Percentiles rank a stretch among this genome's conserved stretches.
Evolutionary conservation across 495 filamentous ascomycete genomes (phyloP).

Genomic region (Penicillium waksmanii): DNA sequence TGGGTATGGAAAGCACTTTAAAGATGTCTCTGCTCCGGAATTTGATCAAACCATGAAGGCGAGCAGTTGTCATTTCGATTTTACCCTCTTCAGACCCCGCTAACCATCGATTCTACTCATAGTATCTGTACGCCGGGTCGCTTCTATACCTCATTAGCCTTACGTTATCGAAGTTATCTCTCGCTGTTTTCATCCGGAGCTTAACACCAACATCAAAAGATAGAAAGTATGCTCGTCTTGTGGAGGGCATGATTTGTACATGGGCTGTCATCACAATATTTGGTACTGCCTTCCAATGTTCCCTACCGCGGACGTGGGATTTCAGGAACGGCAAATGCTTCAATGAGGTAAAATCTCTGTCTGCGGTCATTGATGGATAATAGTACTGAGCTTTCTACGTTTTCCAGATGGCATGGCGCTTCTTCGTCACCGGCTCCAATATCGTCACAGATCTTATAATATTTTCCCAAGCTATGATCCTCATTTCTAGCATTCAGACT

Average conservation of each 20-base stretch:
- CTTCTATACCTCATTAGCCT: slow-evolving; percentile 33
- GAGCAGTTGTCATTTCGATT: not conserved
- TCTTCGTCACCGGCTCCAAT: slow-evolving; percentile 25
- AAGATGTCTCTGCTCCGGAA: slow-evolving; percentile 14
- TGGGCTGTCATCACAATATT: slow-evolving; percentile 28
- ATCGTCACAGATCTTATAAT: slow-evolving; percentile 33
- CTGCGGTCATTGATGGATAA: not conserved
- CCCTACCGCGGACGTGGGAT: slow-evolving; percentile 29
- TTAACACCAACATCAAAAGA: slow-evolving; percentile 26
- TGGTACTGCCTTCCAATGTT: slow-evolving; percentile 32
- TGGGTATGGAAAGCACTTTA: slow-evolving; percentile 33
- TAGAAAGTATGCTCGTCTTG: slow-evolving; percentile 19
- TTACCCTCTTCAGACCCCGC: not conserved
- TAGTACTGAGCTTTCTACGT: not conserved
- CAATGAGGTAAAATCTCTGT: slow-evolving; percentile 22
- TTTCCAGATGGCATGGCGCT: slow-evolving; percentile 30
- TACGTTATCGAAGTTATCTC: slow-evolving; percentile 31
- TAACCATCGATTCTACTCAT: slow-evolving; percentile 4
- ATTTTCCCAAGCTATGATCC: slow-evolving; percentile 25
- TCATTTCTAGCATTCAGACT: slow-evolving; percentile 31
- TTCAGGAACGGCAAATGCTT: slow-evolving; percentile 29
- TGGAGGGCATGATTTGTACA: slow-evolving; percentile 15
- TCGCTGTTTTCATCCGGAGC: slow-evolving; percentile 30
- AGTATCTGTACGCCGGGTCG: slow-evolving; percentile 29
- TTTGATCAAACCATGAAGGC: slow-evolving; percentile 36